Conservation (phyloP, 2,329 filamentous ascomycete species). For the Fulvia fulva region DNA sequence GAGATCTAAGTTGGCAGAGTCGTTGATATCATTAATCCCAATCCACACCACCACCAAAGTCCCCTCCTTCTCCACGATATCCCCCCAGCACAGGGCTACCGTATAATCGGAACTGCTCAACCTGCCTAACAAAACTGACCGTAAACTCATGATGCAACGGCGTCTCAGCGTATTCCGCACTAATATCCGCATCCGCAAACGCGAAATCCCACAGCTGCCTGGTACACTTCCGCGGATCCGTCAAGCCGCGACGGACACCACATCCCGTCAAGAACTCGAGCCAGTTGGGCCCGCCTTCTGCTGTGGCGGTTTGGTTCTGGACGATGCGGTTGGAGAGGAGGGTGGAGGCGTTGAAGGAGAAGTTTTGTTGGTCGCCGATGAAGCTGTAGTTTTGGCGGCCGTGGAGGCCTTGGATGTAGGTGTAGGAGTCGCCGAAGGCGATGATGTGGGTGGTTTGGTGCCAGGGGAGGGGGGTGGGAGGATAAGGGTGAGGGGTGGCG, state of each 20-base stretch:
- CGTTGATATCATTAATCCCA: slow-evolving; percentile 54
- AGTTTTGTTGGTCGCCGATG: slow-evolving; percentile 51
- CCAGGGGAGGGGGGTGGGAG: slow-evolving; percentile 2
- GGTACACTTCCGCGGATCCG: background rate
- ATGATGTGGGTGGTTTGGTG: slow-evolving; percentile 26
- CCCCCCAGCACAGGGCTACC: background rate
- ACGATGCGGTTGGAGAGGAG: slow-evolving; percentile 49
- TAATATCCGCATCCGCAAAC: background rate
- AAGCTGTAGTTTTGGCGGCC: slow-evolving; percentile 52
- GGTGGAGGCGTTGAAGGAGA: slow-evolving; percentile 42
- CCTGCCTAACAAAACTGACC: background rate
- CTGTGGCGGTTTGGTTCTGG: slow-evolving; percentile 49
- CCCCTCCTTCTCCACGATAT: background rate
- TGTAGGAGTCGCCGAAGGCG: slow-evolving; percentile 40
- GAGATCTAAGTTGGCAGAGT: slow-evolving; percentile 44
- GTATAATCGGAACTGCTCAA: background rate
- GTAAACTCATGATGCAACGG: background rate
- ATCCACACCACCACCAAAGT: slow-evolving; percentile 52
- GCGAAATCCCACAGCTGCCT: background rate
- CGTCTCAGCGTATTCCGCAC: background rate
- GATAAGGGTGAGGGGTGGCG: background rate
- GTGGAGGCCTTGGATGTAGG: slow-evolving; percentile 51
- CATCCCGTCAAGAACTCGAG: slow-evolving; percentile 52
- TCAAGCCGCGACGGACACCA: slow-evolving; percentile 34
- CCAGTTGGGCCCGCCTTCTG: slow-evolving; percentile 54